Evolutionary conservation across 306 rosid species (phyloP).

Genomic region (Cucurbita argyrosperma): DNA sequence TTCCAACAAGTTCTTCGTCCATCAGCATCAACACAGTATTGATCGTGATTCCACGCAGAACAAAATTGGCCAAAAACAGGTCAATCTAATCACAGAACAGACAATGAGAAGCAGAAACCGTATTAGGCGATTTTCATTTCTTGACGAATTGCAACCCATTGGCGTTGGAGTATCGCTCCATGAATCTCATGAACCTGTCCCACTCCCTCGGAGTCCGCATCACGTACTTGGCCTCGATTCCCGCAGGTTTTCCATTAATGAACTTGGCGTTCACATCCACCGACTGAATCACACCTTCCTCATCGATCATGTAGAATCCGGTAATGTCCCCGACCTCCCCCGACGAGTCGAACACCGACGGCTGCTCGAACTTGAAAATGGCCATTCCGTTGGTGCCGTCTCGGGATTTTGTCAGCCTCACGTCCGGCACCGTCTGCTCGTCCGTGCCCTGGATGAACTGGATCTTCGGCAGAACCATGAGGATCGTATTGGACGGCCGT

Average conservation of each 20-base stretch:
- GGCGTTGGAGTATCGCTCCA: conserved; percentile 87
- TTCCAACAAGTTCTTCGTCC: neutral
- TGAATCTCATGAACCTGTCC: conserved; percentile 99
- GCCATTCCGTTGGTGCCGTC: conserved; percentile 98
- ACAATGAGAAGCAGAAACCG: neutral
- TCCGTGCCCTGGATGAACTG: conserved; percentile 99
- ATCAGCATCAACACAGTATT: neutral
- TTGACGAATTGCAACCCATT: conserved; percentile 78
- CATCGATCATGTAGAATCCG: conserved; percentile 93
- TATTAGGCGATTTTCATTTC: conserved; percentile 21
- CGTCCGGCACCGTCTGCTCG: conserved; percentile 90
- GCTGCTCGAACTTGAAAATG: conserved; percentile 74
- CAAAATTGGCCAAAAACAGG: neutral
- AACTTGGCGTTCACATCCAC: conserved; percentile 94
- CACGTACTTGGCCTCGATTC: conserved; percentile 77
- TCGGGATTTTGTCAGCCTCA: conserved; percentile 71
- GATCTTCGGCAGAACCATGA: conserved; percentile 62
- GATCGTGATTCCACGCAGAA: neutral
- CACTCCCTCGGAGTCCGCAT: conserved; percentile 78
- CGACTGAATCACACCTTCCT: conserved; percentile 84
- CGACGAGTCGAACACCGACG: conserved; percentile 91
- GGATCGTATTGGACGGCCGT: conserved; percentile 13
- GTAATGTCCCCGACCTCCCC: conserved; percentile 94
- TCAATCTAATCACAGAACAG: neutral
- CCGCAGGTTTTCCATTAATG: conserved; percentile 83